Evolutionary conservation across 345 rosid genomes (phyloP).

Genomic region (Citrus glauca): DNA sequence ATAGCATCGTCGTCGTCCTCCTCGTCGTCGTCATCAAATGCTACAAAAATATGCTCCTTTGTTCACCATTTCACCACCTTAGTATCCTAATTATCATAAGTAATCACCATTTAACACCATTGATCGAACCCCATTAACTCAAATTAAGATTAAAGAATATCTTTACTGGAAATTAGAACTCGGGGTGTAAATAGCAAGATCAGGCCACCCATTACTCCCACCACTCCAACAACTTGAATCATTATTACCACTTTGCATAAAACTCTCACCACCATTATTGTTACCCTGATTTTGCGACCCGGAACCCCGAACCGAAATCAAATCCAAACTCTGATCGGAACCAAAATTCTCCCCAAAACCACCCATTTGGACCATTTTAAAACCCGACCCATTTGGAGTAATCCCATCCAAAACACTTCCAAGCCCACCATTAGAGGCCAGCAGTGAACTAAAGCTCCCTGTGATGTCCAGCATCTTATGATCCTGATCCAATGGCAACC

Average conservation of each 20-base stretch:
- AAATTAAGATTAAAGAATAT: not conserved
- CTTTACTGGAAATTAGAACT: slow-evolving; percentile 40
- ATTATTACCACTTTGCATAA: slow-evolving; percentile 16
- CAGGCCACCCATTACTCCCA: slow-evolving; percentile 57
- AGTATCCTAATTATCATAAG: slow-evolving; percentile 9
- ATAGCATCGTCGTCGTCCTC: not conserved
- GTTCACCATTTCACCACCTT: not conserved
- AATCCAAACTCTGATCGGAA: slow-evolving; percentile 18
- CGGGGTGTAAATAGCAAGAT: slow-evolving; percentile 66
- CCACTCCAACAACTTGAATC: slow-evolving; percentile 37
- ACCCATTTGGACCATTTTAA: slow-evolving; percentile 31
- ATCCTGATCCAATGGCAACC: slow-evolving; percentile 40
- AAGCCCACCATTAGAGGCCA: slow-evolving; percentile 43
- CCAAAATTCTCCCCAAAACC: slow-evolving; percentile 30
- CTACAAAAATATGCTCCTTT: not conserved
- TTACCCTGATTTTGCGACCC: slow-evolving; percentile 16
- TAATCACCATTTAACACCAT: slow-evolving; percentile 3
- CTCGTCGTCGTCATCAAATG: not conserved
- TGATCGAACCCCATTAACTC: not conserved
- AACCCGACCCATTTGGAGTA: slow-evolving; percentile 39
- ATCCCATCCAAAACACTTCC: slow-evolving; percentile 44
- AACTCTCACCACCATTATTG: slow-evolving; percentile 7
- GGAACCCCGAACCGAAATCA: slow-evolving; percentile 15
- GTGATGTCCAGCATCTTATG: slow-evolving; percentile 35
- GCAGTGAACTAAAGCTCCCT: slow-evolving; percentile 57